Base-by-base conservation (phyloP, 352 stramenopile genomes). In the Phytopythium vexans region DNA sequence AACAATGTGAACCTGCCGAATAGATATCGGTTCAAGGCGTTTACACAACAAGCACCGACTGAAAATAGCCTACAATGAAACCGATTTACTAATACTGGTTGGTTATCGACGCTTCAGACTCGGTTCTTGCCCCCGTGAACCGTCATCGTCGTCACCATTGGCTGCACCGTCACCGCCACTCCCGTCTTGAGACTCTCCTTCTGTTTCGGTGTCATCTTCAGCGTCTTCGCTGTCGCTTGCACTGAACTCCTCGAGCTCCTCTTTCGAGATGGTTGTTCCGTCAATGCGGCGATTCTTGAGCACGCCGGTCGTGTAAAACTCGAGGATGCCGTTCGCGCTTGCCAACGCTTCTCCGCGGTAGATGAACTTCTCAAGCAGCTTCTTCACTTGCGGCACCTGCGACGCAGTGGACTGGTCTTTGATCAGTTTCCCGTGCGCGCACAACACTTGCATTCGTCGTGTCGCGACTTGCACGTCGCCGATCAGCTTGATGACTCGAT, bases 201-300 rank as follows among this genome's bases (percentile, higher is more conserved):
- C 49, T 16, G 66, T 52, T 1, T 71, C 61, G 7, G 41, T 57
- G 4, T 61, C 42, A 6, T 42, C 50, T 52, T 68, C 54, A 37
- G 58, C 55, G 4, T 47, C 49, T 27, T 79, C 66, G 15, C 49
- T 66, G 1, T 56, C 52, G 27, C 65, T 62, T 10, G 57, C 54
- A 14, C 45, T 50, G 2, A 56, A 52, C n/a, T 37, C 54, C 10
- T 72, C 58, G 4, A 69, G 40, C 27, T 84, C 71, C 41, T 63
- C 62, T 46, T 82, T 84, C 5, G 50, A 59, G 32, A 86, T 86
- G 8, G 75, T 75, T 7, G 75, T 82, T 9, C 77, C 77, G 54
- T 88, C 77, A n/a, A 89, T 82, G 15, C 78, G 71, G 27, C 71
- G 60, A 43, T 86, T 83, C 56, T 87, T 89, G 27, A 89, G 52